Evolutionary conservation across 2,329 filamentous ascomycete genomes (phyloP), one percentile per base, ranked within the genome.

Genomic region (Gremmenia infestans): DNA sequence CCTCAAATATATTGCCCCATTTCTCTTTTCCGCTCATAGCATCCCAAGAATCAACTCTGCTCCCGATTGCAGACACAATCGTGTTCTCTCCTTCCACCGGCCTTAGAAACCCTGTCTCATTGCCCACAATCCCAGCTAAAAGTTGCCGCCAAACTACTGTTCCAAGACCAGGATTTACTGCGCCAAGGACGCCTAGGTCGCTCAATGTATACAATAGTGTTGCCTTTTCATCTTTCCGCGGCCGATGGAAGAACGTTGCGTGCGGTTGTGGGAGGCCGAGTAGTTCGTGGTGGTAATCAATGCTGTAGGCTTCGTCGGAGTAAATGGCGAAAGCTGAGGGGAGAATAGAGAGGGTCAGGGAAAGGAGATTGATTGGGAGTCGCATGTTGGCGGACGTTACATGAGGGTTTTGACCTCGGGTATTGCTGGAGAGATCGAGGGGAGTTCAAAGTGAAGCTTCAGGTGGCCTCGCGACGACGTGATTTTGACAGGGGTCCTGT

Each of bases 201-300:
- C 90, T 95, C 46, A 97, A 76, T 0, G 94, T 95, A 72, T 97
- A 99, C 52, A 99, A 80, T 39, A 99, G 80, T 53, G 89, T 93
- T 37, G 92, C 92, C 72, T 89, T 91, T 60, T 93, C 92, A 64
- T 86, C 83, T 60, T 83, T 80, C 67, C 88, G 81, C 40, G 94
- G 93, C 65, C 86, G 87, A 75, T 97, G 91, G 82, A 97, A 97
- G 81, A 97, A 95, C 65, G 93, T 97, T 59, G 90, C 89, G 60
- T 89, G 83, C 70, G 83, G 78, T 71, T 88, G 87, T 53, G 94
- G 91, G 39, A 89, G 75, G 68, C 94, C 94, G 67, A 99, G 78
- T 49, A 97, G 85, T 62, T 89, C 84, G 76, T 96, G 86, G 74
- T 97, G 93, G 76, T 91, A 97, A 74, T 99, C 94, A 71, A 95